phyloP scores from a whole-genome alignment of 305 asterid species.

The Lippia alba region DNA sequence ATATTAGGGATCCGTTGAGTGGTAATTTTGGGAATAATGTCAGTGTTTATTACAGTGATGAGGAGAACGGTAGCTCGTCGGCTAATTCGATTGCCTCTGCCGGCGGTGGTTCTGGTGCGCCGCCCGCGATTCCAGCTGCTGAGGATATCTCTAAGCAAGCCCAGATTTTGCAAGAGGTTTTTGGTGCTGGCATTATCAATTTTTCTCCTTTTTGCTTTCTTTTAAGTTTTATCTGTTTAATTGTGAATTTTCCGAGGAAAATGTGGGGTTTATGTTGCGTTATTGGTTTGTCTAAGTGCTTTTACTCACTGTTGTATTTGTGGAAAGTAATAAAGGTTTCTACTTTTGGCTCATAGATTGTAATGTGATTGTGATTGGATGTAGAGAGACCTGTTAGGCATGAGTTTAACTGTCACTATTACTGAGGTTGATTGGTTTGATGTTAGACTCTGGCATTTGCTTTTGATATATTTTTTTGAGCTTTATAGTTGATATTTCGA shows the following conservation, averaged over 20 bases:
- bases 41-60: slow-evolving; percentile 46
- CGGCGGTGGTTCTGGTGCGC: slow-evolving; percentile 35
- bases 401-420: background rate
- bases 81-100: slow-evolving; percentile 42
- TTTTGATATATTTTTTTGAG: slow-evolving; percentile 5
- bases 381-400: slow-evolving; percentile 17
- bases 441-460: background rate
- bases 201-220: background rate
- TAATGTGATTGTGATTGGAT: slow-evolving; percentile 4
- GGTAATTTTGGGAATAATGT: slow-evolving; percentile 37
- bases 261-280: background rate
- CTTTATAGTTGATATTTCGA: slow-evolving; percentile 10
- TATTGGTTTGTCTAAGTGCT: background rate
- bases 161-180: slow-evolving; percentile 79
- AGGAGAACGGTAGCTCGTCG: slow-evolving; percentile 54
- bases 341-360: background rate
- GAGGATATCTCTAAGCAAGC: slow-evolving; percentile 66
- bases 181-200: slow-evolving; percentile 14
- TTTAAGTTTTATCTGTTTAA: background rate
- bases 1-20: slow-evolving; percentile 65
- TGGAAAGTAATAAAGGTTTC: background rate
- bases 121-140: slow-evolving; percentile 39
- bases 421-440: background rate
- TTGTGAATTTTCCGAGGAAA: too few relatives aligned
- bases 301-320: background rate